phyloP scores from a whole-genome alignment of 2,329 filamentous ascomycete genomes.

The Chrysosporium queenslandicum region DNA sequence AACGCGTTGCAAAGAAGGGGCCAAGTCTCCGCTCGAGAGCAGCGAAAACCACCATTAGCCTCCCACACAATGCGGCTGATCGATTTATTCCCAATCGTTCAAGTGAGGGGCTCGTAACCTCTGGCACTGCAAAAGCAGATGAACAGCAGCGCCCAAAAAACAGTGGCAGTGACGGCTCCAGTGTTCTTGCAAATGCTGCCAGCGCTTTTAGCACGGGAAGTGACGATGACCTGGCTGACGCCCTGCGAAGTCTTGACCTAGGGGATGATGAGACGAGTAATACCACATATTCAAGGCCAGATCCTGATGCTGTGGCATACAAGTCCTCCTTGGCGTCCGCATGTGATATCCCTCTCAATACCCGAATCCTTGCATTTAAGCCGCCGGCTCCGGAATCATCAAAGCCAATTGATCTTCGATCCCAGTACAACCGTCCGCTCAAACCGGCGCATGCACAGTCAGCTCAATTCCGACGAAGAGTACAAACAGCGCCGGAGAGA shows the following conservation, averaged over 20 bases:
- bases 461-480: constrained; percentile 80
- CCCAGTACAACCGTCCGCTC: constrained; percentile 94
- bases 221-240: constrained; percentile 59
- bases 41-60: constrained; percentile 56
- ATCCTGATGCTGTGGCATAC: constrained; percentile 81
- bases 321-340: constrained; percentile 83
- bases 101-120: constrained; percentile 76
- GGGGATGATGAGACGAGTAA: constrained; percentile 54
- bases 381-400: constrained; percentile 95
- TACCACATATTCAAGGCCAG: constrained; percentile 59
- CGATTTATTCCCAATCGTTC: constrained; percentile 92
- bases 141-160: constrained; percentile 62
- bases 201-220: constrained; percentile 55
- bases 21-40: constrained; percentile 41
- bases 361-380: constrained; percentile 96
- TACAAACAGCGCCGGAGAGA: constrained; percentile 88
- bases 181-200: constrained; percentile 64
- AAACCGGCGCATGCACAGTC: constrained; percentile 64
- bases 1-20: constrained; percentile 25
- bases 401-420: constrained; percentile 92
- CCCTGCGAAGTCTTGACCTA: constrained; percentile 69
- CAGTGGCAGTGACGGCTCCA: constrained; percentile 59
- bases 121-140: constrained; percentile 74
- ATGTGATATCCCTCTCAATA: constrained; percentile 86
- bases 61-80: constrained; percentile 63